Evolutionary conservation across 2,329 filamentous ascomycete species (phyloP).

Genomic region (Paraconiothyrium brasiliense): DNA sequence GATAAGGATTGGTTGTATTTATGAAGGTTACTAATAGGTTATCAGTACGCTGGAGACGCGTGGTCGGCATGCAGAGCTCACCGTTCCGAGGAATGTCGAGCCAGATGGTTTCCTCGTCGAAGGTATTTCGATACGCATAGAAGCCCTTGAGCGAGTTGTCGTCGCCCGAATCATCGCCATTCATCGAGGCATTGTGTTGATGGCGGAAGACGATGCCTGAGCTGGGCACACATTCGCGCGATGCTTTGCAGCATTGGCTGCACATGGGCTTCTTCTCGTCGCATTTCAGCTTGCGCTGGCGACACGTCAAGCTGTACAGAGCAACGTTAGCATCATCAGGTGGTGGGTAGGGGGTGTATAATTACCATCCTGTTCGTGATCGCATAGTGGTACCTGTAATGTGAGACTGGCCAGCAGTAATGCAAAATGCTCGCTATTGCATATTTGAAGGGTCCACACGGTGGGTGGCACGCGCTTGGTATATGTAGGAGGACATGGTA

Average conservation of each 20-base stretch:
- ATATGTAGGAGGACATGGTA: slow-evolving; percentile 44
- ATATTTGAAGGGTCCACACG: slow-evolving; percentile 15
- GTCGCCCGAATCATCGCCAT: slow-evolving; percentile 57
- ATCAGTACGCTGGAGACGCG: slow-evolving; percentile 22
- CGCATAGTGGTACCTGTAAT: slow-evolving; percentile 40
- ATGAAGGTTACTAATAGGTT: slow-evolving; percentile 64
- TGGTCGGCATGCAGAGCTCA: slow-evolving; percentile 38
- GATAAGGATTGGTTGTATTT: slow-evolving; percentile 69
- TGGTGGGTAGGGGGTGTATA: slow-evolving; percentile 21
- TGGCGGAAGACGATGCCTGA: slow-evolving; percentile 73
- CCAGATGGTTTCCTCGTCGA: slow-evolving; percentile 69
- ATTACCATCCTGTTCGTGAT: slow-evolving; percentile 53
- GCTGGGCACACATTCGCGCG: slow-evolving; percentile 67
- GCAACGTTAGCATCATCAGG: slow-evolving; percentile 23
- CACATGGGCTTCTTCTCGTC: slow-evolving; percentile 70
- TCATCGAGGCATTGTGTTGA: slow-evolving; percentile 76
- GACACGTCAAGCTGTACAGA: slow-evolving; percentile 59
- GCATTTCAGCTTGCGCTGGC: slow-evolving; percentile 71
- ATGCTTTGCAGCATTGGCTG: slow-evolving; percentile 68
- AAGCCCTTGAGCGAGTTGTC: slow-evolving; percentile 66
- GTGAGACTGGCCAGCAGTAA: neutral
- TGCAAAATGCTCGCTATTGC: slow-evolving; percentile 1
- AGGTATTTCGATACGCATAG: slow-evolving; percentile 73
- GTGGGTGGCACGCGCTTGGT: slow-evolving; percentile 36
- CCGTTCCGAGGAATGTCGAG: slow-evolving; percentile 68